phyloP scores from a whole-genome alignment of 805 yeast species.

The Ogataea minuta region DNA sequence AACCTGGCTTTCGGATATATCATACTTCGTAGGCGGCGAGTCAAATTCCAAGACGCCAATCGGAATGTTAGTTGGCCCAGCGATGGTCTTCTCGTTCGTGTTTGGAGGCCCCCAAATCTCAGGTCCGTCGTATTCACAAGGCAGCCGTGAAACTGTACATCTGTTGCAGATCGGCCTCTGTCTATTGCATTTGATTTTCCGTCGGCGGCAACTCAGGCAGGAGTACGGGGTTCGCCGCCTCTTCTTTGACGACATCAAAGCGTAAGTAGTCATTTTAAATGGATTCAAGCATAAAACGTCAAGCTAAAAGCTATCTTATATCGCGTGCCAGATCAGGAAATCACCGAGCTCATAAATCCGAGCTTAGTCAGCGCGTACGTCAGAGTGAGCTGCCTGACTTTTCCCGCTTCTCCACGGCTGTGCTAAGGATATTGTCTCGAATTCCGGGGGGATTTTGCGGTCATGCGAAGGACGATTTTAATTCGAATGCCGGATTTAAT shows the following conservation, averaged over 20 bases:
- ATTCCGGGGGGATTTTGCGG: conserved; percentile 1
- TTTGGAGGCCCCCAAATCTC: conserved; percentile 14
- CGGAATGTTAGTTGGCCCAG: background rate
- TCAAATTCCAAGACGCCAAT: background rate
- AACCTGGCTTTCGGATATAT: background rate
- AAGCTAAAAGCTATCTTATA: too few species aligned
- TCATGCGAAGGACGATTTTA: too few species aligned
- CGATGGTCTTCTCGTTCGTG: background rate
- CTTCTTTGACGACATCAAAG: conserved; percentile 12
- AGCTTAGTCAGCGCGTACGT: too few species aligned
- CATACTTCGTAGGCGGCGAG: background rate
- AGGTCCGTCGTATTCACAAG: conserved; percentile 26
- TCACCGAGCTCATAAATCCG: conserved; percentile 3
- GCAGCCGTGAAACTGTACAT: conserved; percentile 17
- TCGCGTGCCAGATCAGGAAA: conserved; percentile 1
- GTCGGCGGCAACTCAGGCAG: conserved; percentile 23
- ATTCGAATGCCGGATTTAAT: too few species aligned
- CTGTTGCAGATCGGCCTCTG: conserved; percentile 22
- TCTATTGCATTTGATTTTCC: conserved; percentile 29
- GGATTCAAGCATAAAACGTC: too few species aligned
- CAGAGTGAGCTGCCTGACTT: too few species aligned
- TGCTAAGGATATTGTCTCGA: background rate
- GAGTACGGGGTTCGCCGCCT: conserved; percentile 27
- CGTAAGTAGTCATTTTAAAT: background rate
- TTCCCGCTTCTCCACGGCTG: conserved; percentile 1